Base-by-base conservation (phyloP, 139 green algal species). In the Edaphochlamys debaryana region DNA sequence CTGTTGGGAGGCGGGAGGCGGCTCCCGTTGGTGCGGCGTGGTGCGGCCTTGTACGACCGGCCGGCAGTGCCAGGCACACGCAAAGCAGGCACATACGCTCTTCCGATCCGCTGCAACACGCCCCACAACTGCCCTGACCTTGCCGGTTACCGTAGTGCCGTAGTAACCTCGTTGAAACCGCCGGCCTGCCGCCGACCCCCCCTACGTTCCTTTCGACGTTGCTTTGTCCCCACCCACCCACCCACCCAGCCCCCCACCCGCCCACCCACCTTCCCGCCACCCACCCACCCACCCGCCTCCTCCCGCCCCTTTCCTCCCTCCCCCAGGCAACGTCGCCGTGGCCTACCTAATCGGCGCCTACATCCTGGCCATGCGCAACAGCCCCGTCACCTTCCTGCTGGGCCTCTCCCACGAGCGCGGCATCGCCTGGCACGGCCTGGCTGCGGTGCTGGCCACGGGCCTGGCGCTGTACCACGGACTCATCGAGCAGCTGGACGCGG, bases 331-430 rank as follows among this genome's bases (percentile, higher is more conserved):
- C 32, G 48, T 67, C 48, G 40, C 71, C 7, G 48, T 67, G 29
- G 36, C 56, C 42, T 62, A 50, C 32, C 48, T 79, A 25, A 67
- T 79, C n/a, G 19, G 29, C 36, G 38, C 71, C n/a, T 79, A 62
- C 50, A 20, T 67, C 15, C 54, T 79, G 45, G 48, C 71, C 45
- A 62, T 52, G 2, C 71, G 56, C 45, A 79, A 62, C 71, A 79
- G 48, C 71, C 48, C 58, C 19, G 34, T 79, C 22, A 60, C 56
- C 19, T 62, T 79, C 29, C 41, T 79, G 71, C 30, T 79, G 29
- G 71, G 71, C 42, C 71, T 79, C 30, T 62, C 71, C n/a, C 56
- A 67, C 48, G 71, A 79, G 48, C 71, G 71, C 29, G 48, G 36
- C 29, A 38, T 79, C n/a, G 22, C 30, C 30, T 79, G 71, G 71